phyloP scores from a whole-genome alignment of 1,284 basidiomycete genomes.

The Cryptococcus jaspeensis region DNA sequence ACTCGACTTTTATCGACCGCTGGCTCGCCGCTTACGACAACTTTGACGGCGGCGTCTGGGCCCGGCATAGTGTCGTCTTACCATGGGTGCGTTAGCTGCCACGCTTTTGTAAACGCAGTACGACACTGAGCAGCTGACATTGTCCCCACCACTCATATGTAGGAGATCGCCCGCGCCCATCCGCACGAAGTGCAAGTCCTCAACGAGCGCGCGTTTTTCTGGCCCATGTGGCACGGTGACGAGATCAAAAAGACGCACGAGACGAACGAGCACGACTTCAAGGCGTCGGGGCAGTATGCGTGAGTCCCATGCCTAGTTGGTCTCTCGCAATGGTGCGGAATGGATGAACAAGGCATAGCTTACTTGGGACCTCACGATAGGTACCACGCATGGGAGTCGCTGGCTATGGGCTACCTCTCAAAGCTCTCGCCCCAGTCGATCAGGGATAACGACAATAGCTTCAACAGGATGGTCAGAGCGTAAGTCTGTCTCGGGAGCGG shows the following conservation, averaged over 20 bases:
- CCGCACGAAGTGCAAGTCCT: constrained; percentile 54
- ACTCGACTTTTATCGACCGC: constrained; percentile 51
- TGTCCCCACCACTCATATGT: neutral
- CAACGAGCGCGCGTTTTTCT: constrained; percentile 54
- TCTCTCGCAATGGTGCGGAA: neutral
- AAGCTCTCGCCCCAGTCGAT: constrained; percentile 43
- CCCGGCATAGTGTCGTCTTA: constrained; percentile 49
- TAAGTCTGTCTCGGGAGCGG: constrained; percentile 23
- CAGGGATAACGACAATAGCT: constrained; percentile 43
- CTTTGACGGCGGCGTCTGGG: constrained; percentile 51
- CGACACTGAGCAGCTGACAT: neutral
- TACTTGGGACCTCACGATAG: constrained; percentile 13
- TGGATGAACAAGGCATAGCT: neutral
- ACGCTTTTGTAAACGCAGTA: neutral
- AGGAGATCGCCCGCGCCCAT: constrained; percentile 50
- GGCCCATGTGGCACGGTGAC: constrained; percentile 53
- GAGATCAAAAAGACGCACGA: constrained; percentile 47
- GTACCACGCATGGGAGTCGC: constrained; percentile 53
- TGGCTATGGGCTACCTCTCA: constrained; percentile 48
- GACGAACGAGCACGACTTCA: constrained; percentile 42
- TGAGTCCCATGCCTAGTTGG: constrained; percentile 19
- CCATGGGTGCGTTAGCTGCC: constrained; percentile 39
- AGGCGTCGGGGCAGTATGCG: constrained; percentile 46
- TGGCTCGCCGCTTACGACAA: constrained; percentile 52
- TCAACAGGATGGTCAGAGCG: constrained; percentile 47